Evolutionary conservation across 345 rosid species (phyloP).

Genomic region (Pelargonium nanum): DNA sequence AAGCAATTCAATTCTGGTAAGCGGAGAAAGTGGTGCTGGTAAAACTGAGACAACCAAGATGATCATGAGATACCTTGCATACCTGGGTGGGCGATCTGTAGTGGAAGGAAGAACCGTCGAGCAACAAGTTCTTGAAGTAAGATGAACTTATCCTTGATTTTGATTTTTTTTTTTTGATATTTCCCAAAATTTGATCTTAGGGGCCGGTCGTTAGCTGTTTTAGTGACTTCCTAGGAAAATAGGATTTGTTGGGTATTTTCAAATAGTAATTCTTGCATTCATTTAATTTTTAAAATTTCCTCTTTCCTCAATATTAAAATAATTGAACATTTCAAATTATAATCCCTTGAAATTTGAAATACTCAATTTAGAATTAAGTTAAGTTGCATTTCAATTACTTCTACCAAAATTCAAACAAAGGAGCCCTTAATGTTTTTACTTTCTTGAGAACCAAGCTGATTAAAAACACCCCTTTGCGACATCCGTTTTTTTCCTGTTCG

Average conservation of each 20-base stretch:
- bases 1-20: constrained; percentile 85
- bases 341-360: too few species aligned
- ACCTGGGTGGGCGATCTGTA: constrained; percentile 82
- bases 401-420: too few species aligned
- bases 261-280: too few species aligned
- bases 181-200: not conserved
- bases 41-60: constrained; percentile 95
- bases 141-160: constrained; percentile 10
- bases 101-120: constrained; percentile 93
- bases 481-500: not conserved
- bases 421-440: not conserved
- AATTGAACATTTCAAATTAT: too few species aligned
- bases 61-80: constrained; percentile 94
- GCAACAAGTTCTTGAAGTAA: constrained; percentile 90
- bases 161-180: constrained; percentile 4
- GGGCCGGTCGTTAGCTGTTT: too few species aligned
- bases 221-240: too few species aligned
- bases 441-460: not conserved
- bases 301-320: too few species aligned
- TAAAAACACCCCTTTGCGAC: not conserved
- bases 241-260: too few species aligned
- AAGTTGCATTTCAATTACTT: too few species aligned
- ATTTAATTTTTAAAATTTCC: too few species aligned
- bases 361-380: too few species aligned
- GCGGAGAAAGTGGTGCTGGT: constrained; percentile 99